Evolutionary conservation across 1,284 basidiomycete genomes (phyloP).

Genomic region (Ustilago shanxiensis): DNA sequence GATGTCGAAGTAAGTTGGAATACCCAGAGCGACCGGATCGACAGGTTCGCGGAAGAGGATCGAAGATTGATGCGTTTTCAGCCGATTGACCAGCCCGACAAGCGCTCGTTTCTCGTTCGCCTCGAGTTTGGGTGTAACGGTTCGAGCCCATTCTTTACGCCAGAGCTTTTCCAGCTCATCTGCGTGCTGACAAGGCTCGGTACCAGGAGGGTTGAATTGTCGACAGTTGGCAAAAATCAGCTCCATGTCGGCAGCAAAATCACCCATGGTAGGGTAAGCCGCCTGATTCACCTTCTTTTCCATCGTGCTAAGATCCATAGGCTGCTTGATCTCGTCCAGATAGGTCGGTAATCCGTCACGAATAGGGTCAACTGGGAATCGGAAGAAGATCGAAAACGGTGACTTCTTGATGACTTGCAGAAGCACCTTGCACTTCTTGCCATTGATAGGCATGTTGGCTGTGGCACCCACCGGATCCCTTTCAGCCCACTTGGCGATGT

Average conservation of each 20-base stretch:
- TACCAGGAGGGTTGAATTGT: conserved; percentile 74
- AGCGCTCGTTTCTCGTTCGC: conserved; percentile 85
- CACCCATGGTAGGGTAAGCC: conserved; percentile 67
- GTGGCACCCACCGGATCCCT: conserved; percentile 54
- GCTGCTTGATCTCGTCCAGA: conserved; percentile 86
- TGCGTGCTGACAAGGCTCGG: conserved; percentile 80
- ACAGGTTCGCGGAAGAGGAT: conserved; percentile 78
- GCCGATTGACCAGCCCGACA: conserved; percentile 78
- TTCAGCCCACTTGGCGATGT: conserved; percentile 41
- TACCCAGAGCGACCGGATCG: conserved; percentile 75
- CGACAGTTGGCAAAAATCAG: conserved; percentile 84
- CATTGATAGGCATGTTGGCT: conserved; percentile 59
- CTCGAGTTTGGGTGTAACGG: conserved; percentile 80
- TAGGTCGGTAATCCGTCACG: conserved; percentile 85
- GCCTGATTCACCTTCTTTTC: conserved; percentile 73
- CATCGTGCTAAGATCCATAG: conserved; percentile 96
- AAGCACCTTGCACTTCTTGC: conserved; percentile 79
- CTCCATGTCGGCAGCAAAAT: conserved; percentile 83
- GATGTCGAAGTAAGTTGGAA: conserved; percentile 85
- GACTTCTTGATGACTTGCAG: conserved; percentile 78
- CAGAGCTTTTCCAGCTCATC: conserved; percentile 83
- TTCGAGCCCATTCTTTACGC: conserved; percentile 85
- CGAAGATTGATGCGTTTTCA: conserved; percentile 55
- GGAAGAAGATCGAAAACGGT: conserved; percentile 82
- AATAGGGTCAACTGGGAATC: conserved; percentile 86